These are phyloP conservation scores for Penicillium cinerascens DNA, from an alignment of 495 filamentous ascomycete species.

Conservation along the genomic window DNA sequence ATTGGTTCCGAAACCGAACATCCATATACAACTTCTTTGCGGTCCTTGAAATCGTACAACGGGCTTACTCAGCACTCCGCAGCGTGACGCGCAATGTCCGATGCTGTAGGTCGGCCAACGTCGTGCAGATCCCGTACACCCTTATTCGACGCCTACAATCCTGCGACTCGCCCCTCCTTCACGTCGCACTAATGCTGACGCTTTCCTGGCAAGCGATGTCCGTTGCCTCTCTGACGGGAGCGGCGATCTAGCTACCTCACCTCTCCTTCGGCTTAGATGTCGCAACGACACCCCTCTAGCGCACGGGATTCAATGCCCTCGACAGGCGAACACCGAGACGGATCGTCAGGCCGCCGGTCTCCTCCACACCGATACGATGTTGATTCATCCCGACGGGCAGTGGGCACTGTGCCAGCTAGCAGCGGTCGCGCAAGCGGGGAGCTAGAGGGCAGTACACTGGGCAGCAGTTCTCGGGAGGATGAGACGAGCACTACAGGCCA, in stretches of 20 bases:
- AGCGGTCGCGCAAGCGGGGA: slow-evolving; percentile 34
- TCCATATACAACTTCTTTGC: too few species aligned
- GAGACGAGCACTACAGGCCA: slow-evolving; percentile 25
- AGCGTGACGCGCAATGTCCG: slow-evolving; percentile 9
- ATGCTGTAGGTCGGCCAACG: slow-evolving; percentile 12
- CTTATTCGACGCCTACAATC: not conserved
- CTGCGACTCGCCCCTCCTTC: not conserved
- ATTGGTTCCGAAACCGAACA: not conserved
- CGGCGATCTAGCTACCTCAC: slow-evolving; percentile 21
- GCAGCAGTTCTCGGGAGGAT: slow-evolving; percentile 39
- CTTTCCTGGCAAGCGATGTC: slow-evolving; percentile 14
- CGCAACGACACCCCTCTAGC: slow-evolving; percentile 19
- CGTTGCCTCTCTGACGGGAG: slow-evolving; percentile 21
- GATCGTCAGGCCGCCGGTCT: slow-evolving; percentile 1
- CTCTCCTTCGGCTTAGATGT: slow-evolving; percentile 22
- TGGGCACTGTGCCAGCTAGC: slow-evolving; percentile 22
- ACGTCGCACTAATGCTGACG: slow-evolving; percentile 20
- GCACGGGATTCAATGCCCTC: slow-evolving; percentile 15
- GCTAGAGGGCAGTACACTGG: slow-evolving; percentile 41
- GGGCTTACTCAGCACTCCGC: not conserved
- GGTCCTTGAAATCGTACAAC: not conserved
- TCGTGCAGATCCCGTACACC: slow-evolving; percentile 3
- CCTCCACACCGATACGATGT: slow-evolving; percentile 17
- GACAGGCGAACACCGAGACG: slow-evolving; percentile 12
- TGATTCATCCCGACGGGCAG: slow-evolving; percentile 13